Evolutionary conservation across 2,329 filamentous ascomycete species (phyloP), one percentile per base, ranked within the genome.

Genomic region (Canariomyces notabilis): DNA sequence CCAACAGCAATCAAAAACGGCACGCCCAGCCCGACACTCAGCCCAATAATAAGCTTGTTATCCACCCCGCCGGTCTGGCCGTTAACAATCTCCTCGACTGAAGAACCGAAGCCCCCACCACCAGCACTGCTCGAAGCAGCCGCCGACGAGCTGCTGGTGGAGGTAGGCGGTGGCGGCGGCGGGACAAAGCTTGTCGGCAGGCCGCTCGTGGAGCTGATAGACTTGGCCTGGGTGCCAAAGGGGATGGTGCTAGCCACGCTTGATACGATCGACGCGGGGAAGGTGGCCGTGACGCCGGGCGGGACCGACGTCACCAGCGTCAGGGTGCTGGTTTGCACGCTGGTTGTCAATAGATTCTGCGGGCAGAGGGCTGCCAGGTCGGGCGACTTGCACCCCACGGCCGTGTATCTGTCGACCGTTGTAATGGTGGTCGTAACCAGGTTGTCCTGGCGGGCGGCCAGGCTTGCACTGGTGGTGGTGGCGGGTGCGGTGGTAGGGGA

Each of bases 321-420:
- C 14, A 59, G 60, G 0, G 65, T 71, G 0, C 59, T 65, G 0
- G 61, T 64, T 2, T 61, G 61, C 14, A 67, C 66, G 1, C 63
- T 63, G 0, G 74, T 72, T 12, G 59, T 68, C 54, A 77, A 76
- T 12, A 73, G 62, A 0, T 73, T 75, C 1, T 59, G 67, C 0
- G 78, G 77, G 49, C 77, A 81, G 53, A 74, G 70, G 23, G 69
- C n/a, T n/a, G n/a, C 53, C 0, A 75, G 46, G 0, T 67, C 69
- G 0, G 64, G 55, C 0, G 69, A 67, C 14, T 59, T 26, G 55
- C 77, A 81, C 7, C 59, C 61, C 1, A 70, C 58, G n/a, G 67
- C 74, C 0, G 67, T 71, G 40, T 72, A 72, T 0, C 66, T 71
- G 2, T 68, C 61, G 5, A 62, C 58, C 0, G 66, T 69, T 3